These are phyloP conservation scores for Leccinum subfulvum DNA, from an alignment of 1,284 basidiomycete genomes.

Conservation along the genomic window DNA sequence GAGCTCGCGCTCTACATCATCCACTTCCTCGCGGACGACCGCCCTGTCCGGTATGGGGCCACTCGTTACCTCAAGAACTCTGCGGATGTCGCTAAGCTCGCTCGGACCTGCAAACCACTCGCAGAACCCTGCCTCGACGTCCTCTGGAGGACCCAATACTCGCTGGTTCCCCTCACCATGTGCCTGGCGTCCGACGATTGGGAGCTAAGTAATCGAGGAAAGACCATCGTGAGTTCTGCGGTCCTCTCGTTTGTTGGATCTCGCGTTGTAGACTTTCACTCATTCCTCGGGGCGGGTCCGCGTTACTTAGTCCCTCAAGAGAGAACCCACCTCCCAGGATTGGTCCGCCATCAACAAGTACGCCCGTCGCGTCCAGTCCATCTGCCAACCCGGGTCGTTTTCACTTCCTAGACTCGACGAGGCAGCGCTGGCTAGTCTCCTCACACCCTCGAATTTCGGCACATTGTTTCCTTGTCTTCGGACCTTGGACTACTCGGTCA, in stretches of 20 bases:
- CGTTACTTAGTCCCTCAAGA: slow-evolving; percentile 21
- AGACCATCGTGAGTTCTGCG: slow-evolving; percentile 25
- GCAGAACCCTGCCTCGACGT: slow-evolving; percentile 31
- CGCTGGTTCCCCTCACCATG: slow-evolving; percentile 31
- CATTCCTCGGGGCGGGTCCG: not conserved
- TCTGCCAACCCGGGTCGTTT: slow-evolving; percentile 26
- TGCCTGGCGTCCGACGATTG: slow-evolving; percentile 29
- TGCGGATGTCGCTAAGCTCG: slow-evolving; percentile 28
- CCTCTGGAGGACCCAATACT: slow-evolving; percentile 32
- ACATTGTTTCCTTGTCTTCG: slow-evolving; percentile 28
- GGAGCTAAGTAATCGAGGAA: slow-evolving; percentile 20
- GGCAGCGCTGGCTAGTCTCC: slow-evolving; percentile 17
- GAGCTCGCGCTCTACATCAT: slow-evolving; percentile 30
- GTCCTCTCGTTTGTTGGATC: not conserved
- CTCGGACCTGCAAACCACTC: slow-evolving; percentile 31
- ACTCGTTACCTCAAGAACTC: slow-evolving; percentile 23
- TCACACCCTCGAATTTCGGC: slow-evolving; percentile 24
- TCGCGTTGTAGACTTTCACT: no score
- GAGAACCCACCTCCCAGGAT: slow-evolving; percentile 20
- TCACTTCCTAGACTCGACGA: slow-evolving; percentile 28
- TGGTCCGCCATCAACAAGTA: slow-evolving; percentile 28
- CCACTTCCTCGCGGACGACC: slow-evolving; percentile 26
- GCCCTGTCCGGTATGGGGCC: slow-evolving; percentile 17
- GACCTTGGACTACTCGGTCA: slow-evolving; percentile 28
- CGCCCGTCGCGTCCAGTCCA: slow-evolving; percentile 24